These are phyloP conservation scores for Calocera viscosa DNA, from an alignment of 768 basidiomycete species.

Conservation along the genomic window DNA sequence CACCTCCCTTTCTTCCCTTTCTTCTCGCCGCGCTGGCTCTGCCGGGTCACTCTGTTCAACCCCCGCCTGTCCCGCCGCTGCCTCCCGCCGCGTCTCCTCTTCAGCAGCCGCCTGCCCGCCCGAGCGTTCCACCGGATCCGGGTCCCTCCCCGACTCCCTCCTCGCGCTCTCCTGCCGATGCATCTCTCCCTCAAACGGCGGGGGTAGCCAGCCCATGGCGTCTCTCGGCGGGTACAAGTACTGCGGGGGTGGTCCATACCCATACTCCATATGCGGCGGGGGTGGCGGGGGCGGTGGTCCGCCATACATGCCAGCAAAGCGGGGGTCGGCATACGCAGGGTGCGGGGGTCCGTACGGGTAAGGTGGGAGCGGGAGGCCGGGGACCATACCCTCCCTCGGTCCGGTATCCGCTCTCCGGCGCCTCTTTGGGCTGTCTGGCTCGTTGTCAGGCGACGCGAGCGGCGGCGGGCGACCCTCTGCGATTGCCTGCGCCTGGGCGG, in stretches of 20 bases:
- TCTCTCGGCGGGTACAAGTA: neutral
- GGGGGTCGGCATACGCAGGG: neutral
- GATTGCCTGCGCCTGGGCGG: slow-evolving; percentile 17
- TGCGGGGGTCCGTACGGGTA: neutral
- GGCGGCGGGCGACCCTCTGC: slow-evolving; percentile 3
- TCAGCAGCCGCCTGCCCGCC: too few species aligned
- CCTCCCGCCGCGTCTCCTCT: neutral
- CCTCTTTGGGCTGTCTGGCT: slow-evolving; percentile 1
- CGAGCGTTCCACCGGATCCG: neutral
- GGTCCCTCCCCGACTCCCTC: neutral
- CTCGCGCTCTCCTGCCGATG: neutral
- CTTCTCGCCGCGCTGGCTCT: neutral
- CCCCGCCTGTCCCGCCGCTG: neutral
- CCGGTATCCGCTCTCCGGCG: neutral
- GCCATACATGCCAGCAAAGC: neutral
- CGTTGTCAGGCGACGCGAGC: neutral
- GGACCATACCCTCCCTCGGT: slow-evolving; percentile 2
- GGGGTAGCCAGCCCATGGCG: neutral
- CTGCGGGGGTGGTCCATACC: neutral
- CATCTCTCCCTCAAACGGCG: slow-evolving; percentile 4
- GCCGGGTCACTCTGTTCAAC: neutral
- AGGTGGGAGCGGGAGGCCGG: neutral
- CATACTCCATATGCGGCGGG: slow-evolving; percentile 2
- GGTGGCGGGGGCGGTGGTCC: neutral
- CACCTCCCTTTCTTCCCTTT: neutral